Evolutionary conservation across 176 grass and related monocot genomes (phyloP).

Genomic region (Zizania latifolia): DNA sequence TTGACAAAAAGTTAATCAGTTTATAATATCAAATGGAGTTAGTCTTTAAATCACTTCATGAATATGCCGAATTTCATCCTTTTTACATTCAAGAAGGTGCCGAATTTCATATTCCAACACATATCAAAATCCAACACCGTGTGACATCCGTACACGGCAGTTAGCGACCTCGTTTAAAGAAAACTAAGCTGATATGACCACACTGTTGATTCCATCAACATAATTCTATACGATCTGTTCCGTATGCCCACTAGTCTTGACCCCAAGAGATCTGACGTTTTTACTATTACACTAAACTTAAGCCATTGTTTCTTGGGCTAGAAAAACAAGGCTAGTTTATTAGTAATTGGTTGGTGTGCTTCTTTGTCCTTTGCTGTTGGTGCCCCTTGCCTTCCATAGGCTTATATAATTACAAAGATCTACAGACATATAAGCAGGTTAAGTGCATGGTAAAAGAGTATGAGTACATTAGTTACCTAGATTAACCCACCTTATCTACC

Average conservation of each 20-base stretch:
- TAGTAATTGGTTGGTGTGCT: conserved; percentile 14
- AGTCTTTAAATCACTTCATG: not conserved
- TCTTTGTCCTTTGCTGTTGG: conserved; percentile 38
- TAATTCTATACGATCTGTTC: not conserved
- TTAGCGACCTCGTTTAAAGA: not conserved
- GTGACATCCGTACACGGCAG: conserved; percentile 11
- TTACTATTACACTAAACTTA: conserved; percentile 2
- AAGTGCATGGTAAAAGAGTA: too few species aligned
- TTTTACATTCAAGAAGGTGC: not conserved
- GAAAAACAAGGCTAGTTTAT: not conserved
- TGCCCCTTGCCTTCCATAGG: conserved; percentile 1
- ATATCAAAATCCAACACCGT: not conserved
- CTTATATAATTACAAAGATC: conserved; percentile 10
- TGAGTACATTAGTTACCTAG: too few species aligned
- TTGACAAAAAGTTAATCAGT: too few species aligned
- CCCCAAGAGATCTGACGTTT: conserved; percentile 3
- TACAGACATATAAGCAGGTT: not conserved
- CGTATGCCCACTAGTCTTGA: not conserved
- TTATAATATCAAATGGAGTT: too few species aligned
- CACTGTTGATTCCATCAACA: conserved; percentile 26
- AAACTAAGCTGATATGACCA: conserved; percentile 19
- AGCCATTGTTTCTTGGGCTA: conserved; percentile 18
- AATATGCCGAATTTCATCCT: not conserved
- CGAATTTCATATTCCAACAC: not conserved
- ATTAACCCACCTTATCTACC: too few species aligned